Evolutionary conservation across 768 basidiomycete genomes (phyloP).

Genomic region (Podaxis pistillaris): DNA sequence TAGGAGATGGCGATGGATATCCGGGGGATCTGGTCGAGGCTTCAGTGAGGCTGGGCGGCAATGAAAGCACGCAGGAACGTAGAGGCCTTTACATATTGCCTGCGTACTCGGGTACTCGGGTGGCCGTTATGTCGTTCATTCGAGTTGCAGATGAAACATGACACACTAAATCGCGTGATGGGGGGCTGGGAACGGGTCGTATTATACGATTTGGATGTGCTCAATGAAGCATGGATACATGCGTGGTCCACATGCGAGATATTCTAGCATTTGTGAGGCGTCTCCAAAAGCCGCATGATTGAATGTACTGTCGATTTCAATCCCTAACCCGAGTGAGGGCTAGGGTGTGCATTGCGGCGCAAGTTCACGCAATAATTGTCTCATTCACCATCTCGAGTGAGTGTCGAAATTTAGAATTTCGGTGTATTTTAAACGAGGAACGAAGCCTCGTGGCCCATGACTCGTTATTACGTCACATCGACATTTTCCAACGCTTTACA

Average conservation of each 20-base stretch:
- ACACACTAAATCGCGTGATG: not conserved
- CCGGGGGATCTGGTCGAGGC: conserved; percentile 5
- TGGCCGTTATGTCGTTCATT: not conserved
- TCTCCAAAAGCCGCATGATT: not conserved
- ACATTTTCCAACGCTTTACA: no score
- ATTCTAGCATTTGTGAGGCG: not conserved
- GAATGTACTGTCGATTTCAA: not conserved
- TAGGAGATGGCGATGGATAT: conserved; percentile 33
- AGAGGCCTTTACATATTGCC: not conserved
- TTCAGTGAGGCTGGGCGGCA: not conserved
- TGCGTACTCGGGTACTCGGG: not conserved
- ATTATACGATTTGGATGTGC: not conserved
- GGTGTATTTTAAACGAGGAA: no score
- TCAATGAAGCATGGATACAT: not conserved
- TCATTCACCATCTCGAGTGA: no score
- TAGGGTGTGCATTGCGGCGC: no score
- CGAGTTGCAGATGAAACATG: not conserved
- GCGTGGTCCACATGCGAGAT: not conserved
- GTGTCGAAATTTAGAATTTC: no score
- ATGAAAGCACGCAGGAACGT: not conserved
- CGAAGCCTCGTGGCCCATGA: no score
- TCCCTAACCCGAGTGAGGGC: no score
- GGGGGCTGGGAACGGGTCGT: not conserved
- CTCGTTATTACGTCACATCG: no score
- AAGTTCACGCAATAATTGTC: no score